A percentile compares a stretch with the other conserved stretches of the same genome.
Conservation (phyloP, 1,284 basidiomycete genomes). For the Ustilago lituana region DNA sequence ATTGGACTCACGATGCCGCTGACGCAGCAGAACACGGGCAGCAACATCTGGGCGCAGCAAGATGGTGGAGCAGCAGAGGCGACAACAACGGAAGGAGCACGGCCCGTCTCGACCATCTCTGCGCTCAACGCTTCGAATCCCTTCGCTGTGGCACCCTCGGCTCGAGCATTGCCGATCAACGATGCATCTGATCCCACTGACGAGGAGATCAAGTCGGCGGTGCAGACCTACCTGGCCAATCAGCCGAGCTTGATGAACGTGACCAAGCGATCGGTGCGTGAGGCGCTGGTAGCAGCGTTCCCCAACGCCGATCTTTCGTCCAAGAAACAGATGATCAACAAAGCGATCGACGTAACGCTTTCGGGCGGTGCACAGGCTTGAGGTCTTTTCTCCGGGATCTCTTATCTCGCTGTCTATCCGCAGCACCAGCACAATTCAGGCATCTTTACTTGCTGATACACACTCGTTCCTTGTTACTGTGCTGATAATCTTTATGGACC, state of each 20-base stretch:
- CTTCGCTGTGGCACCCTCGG: conserved; percentile 30
- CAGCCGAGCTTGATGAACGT: conserved; percentile 64
- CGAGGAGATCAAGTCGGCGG: conserved; percentile 56
- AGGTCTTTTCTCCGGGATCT: neutral
- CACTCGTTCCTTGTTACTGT: too few species aligned
- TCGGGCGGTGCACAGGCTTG: conserved; percentile 50
- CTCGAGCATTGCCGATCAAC: conserved; percentile 34
- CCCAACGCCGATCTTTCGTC: conserved; percentile 59
- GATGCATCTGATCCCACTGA: conserved; percentile 52
- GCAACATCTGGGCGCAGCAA: conserved; percentile 37
- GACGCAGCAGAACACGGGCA: conserved; percentile 52
- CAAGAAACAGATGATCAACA: conserved; percentile 61
- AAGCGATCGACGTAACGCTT: conserved; percentile 63
- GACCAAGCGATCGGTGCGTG: conserved; percentile 63
- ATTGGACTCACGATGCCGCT: conserved; percentile 48
- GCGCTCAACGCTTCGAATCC: conserved; percentile 47
- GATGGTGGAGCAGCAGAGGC: conserved; percentile 2
- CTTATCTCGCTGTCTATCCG: neutral
- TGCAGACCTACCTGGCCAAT: conserved; percentile 59
- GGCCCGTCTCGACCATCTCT: conserved; percentile 40
- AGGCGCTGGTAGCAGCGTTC: conserved; percentile 61
- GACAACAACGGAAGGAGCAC: conserved; percentile 4
- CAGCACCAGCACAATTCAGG: too few species aligned
- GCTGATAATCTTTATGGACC: too few species aligned
- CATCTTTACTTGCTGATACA: conserved; percentile 1